These are phyloP conservation scores for Barnettozyma pratensis DNA, from an alignment of 805 yeast genomes.

Conservation along the genomic window DNA sequence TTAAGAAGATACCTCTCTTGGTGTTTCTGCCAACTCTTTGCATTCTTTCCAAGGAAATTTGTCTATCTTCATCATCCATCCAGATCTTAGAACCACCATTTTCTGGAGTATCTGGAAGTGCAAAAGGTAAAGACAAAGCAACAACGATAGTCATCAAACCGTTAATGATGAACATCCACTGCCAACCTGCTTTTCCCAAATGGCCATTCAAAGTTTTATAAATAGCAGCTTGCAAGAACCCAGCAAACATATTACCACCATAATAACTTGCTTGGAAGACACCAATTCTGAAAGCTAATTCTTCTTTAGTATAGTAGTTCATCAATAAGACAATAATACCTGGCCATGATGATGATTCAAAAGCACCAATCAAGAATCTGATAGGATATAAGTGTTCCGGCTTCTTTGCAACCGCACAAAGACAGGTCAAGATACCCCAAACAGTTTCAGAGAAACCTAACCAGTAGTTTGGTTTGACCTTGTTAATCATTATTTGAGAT, in stretches of 20 bases:
- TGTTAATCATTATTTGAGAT: slow-evolving; percentile 53
- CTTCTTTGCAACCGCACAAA: slow-evolving; percentile 36
- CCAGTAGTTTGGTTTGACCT: slow-evolving; percentile 45
- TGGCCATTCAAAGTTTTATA: slow-evolving; percentile 9
- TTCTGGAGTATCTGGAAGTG: slow-evolving; percentile 34
- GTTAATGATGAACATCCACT: slow-evolving; percentile 14
- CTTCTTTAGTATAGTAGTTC: slow-evolving; percentile 32
- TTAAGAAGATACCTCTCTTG: slow-evolving; percentile 4
- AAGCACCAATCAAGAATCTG: slow-evolving; percentile 61
- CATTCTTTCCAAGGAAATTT: slow-evolving; percentile 23
- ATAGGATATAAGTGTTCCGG: slow-evolving; percentile 42
- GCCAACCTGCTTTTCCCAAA: slow-evolving; percentile 8
- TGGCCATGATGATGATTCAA: slow-evolving; percentile 58
- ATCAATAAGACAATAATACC: slow-evolving; percentile 33
- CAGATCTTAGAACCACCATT: slow-evolving; percentile 24
- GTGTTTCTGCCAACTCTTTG: slow-evolving; percentile 11
- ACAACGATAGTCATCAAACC: slow-evolving; percentile 15
- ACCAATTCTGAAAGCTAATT: slow-evolving; percentile 29
- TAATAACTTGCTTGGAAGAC: slow-evolving; percentile 13
- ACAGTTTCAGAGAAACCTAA: slow-evolving; percentile 52
- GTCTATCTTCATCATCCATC: slow-evolving; percentile 30
- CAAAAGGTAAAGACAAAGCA: slow-evolving; percentile 31
- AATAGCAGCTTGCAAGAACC: slow-evolving; percentile 38
- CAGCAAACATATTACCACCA: slow-evolving; percentile 21
- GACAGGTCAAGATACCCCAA: slow-evolving; percentile 66